Conservation (phyloP, 495 filamentous ascomycete species). For the Aspergillus mulundensis region DNA sequence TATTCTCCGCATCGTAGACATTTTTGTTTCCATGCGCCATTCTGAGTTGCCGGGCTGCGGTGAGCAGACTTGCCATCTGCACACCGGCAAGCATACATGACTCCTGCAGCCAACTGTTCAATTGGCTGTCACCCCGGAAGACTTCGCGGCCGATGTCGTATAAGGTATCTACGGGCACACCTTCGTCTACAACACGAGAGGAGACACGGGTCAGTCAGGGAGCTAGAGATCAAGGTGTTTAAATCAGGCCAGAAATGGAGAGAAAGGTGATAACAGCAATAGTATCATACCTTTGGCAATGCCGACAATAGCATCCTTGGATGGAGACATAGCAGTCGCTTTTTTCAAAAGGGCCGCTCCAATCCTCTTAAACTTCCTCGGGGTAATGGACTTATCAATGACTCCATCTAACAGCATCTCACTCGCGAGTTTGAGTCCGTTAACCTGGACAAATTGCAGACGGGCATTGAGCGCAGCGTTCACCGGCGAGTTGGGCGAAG, state of each 20-base stretch:
- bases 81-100: conserved; percentile 28
- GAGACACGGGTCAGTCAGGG: neutral
- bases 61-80: conserved; percentile 7
- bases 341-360: conserved; percentile 14
- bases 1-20: neutral
- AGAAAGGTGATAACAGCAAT: neutral
- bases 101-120: conserved; percentile 24
- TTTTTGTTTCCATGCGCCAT: neutral
- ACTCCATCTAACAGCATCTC: neutral
- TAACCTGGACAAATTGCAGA: neutral
- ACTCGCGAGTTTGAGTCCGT: neutral
- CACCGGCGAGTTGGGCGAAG: neutral
- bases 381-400: neutral
- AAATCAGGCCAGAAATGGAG: neutral
- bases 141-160: conserved; percentile 24
- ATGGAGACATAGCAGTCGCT: conserved; percentile 6
- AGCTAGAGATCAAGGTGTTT: neutral
- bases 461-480: neutral
- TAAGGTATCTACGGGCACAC: conserved; percentile 1
- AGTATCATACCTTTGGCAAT: conserved; percentile 27
- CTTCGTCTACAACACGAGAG: neutral
- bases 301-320: conserved; percentile 11
- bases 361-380: conserved; percentile 19
- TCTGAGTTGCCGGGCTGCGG: conserved; percentile 11
- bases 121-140: neutral